These are phyloP conservation scores for Coriolopsis trogii DNA, from an alignment of 1,284 basidiomycete genomes.

Conservation along the genomic window DNA sequence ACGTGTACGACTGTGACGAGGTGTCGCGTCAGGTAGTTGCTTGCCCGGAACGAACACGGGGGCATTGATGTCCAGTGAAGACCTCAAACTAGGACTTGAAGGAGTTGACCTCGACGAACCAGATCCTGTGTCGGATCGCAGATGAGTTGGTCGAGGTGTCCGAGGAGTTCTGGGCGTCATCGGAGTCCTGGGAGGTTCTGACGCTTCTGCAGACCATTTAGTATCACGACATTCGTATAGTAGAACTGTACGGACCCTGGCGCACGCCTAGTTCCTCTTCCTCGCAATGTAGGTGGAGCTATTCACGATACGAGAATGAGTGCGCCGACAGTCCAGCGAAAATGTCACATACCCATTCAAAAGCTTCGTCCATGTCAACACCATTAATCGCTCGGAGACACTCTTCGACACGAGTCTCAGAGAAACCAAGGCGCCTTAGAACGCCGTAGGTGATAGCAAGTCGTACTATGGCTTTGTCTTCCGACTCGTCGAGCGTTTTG, in stretches of 20 bases:
- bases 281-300: slow-evolving; percentile 42
- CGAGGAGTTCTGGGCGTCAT: slow-evolving; percentile 35
- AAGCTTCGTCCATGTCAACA: slow-evolving; percentile 87
- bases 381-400: slow-evolving; percentile 68
- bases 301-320: neutral
- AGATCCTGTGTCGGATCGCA: slow-evolving; percentile 29
- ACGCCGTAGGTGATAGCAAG: slow-evolving; percentile 84
- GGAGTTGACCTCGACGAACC: slow-evolving; percentile 10
- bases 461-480: slow-evolving; percentile 75
- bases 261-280: slow-evolving; percentile 55
- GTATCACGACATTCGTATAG: neutral
- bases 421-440: slow-evolving; percentile 84
- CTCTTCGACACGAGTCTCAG: slow-evolving; percentile 67
- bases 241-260: slow-evolving; percentile 26
- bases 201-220: neutral
- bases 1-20: neutral
- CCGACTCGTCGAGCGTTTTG: slow-evolving; percentile 49
- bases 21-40: slow-evolving; percentile 5
- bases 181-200: slow-evolving; percentile 28
- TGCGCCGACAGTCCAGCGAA: neutral
- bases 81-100: slow-evolving; percentile 15
- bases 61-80: slow-evolving; percentile 35
- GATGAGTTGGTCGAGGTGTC: slow-evolving; percentile 34
- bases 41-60: slow-evolving; percentile 41
- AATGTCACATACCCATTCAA: slow-evolving; percentile 86